Evolutionary conservation across 148 eudicot genomes (phyloP), one percentile per base, ranked within the genome.

Genomic region (Pharnaceum exiguum): DNA sequence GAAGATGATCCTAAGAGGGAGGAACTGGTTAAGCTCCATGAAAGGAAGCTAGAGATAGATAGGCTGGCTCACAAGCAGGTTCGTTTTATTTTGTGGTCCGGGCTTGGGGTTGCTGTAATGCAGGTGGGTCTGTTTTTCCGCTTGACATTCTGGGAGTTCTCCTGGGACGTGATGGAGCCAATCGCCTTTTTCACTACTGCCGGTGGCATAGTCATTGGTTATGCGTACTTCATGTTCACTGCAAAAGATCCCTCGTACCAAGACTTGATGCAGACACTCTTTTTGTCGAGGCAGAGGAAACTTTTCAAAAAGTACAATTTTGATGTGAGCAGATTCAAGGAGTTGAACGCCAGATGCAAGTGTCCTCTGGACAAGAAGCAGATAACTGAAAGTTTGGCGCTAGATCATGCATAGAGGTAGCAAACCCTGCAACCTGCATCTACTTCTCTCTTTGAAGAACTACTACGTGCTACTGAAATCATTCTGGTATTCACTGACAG

Each of bases 141-240:
- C 10, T 79, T 87, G 2, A 87, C 98, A 23, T 91, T 87, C 77
- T 91, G 96, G 98, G 98, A 87, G 57, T 85, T 85, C 70, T 91
- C 98, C 4, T 91, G 98, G 98, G 98, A 91, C 51, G 86, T 91
- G 11, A 91, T 87, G 97, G 97, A 91, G 77, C 97, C 97, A 0
- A 75, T 91, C 46, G 89, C 95, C 9, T 84, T 91, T 63, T 91
- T 91, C 65, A 62, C 86, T 17, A 82, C 97, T 10, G 55, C 93
- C 25, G 33, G 90, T 0, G 95, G 95, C 33, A 55, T 87, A 46
- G 77, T 84, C 60, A 64, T 85, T 25, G 81, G 97, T 64, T 87
- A 91, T 65, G 80, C 85, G 23, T 91, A 87, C 74, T 91, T 91
- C 64, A 60, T 91, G 57, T 55, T 84, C 52, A 91, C 97, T 28